Evolutionary conservation across 2,329 filamentous ascomycete species (phyloP).

Genomic region (Pestalotiopsis sp.): DNA sequence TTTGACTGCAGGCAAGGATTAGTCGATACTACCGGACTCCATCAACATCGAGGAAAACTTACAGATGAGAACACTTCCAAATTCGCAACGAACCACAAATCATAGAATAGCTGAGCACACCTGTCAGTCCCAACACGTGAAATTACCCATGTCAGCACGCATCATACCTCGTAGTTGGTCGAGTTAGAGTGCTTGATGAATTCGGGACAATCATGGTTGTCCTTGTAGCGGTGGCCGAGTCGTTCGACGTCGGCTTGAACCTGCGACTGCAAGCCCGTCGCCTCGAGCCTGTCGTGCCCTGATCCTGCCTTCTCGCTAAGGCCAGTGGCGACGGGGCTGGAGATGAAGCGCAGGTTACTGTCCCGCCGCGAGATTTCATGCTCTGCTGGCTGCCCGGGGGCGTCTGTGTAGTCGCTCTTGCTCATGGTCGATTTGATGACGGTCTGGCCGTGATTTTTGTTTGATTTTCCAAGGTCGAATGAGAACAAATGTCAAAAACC

Average conservation of each 20-base stretch:
- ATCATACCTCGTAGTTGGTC: slow-evolving; percentile 12
- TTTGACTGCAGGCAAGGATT: slow-evolving; percentile 14
- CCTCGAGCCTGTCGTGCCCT: neutral
- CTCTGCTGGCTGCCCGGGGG: neutral
- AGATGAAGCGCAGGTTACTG: slow-evolving; percentile 9
- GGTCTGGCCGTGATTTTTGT: neutral
- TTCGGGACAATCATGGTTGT: slow-evolving; percentile 5
- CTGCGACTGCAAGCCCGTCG: neutral
- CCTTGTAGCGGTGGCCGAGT: slow-evolving; percentile 9
- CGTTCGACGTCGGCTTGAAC: slow-evolving; percentile 1
- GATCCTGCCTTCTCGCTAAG: neutral
- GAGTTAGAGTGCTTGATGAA: slow-evolving; percentile 11
- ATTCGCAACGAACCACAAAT: slow-evolving; percentile 65
- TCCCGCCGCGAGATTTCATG: neutral
- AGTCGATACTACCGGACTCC: no score
- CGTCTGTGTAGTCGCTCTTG: neutral
- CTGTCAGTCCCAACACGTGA: neutral
- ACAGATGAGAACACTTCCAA: slow-evolving; percentile 60
- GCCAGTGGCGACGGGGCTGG: neutral
- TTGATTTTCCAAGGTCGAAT: neutral
- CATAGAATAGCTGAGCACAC: slow-evolving; percentile 50
- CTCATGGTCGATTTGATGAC: neutral
- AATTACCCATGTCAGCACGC: neutral
- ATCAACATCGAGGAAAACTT: slow-evolving; percentile 20
- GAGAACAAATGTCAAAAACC: neutral